Evolutionary conservation across 2,329 filamentous ascomycete genomes (phyloP), one percentile per base, ranked within the genome.

Genomic region (Pochonia chlamydosporia): DNA sequence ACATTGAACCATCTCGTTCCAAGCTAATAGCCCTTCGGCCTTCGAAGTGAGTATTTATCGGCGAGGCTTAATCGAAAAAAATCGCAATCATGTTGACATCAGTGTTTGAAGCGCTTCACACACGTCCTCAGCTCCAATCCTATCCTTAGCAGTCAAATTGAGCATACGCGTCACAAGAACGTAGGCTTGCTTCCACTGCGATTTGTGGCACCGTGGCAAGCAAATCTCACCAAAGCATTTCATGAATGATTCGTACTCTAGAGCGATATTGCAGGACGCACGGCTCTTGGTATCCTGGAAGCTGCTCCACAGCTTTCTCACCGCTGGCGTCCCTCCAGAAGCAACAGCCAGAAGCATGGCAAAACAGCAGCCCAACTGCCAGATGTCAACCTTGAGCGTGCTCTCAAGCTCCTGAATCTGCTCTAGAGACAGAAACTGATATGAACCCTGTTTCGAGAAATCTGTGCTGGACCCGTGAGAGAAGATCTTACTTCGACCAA

Each of bases 301-400:
- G n/a, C 46, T 48, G 23, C 39, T 13, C 40, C 14, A 37, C 4
- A 48, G 20, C 31, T 4, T 21, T 5, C 24, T 25, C 26, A 37
- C 33, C n/a, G n/a, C 41, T 6, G 8, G 9, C 13, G 28, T 28
- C 3, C 50, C 50, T n/a, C 43, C 50, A 4, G 18, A 24, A 3
- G 43, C 37, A 13, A 44, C 37, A 13, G 45, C 42, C 11, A 53
- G 18, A 3, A 47, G 6, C 30, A 50, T 7, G 10, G 51, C 48
- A 24, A 49, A 53, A 40, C 51, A 53, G 33, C 51, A 53, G 4
- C 51, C 51, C 5, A 50, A 39, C 43, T 53, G 51, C 51, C 51
- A 53, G 4, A 53, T 30, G 28, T 53, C 51, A 4, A 46, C 33
- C 13, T 40, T 40, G 2, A 52, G 40, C n/a, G 23, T 48, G 26